phyloP scores from a whole-genome alignment of 805 yeast genomes.

The Metschnikowia shivogae region DNA sequence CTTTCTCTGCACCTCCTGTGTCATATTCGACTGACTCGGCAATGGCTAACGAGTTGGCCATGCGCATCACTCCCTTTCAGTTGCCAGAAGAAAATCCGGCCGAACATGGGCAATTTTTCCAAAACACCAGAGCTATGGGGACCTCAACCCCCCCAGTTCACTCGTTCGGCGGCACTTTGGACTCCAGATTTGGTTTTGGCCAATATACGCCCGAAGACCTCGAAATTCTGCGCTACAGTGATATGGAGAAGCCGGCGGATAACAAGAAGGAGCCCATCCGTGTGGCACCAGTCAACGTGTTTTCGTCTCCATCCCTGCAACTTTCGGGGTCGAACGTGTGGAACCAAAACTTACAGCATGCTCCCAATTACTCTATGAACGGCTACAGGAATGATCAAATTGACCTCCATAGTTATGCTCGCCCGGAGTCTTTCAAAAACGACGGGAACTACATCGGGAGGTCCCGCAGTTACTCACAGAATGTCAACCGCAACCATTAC shows the following conservation, averaged over 20 bases:
- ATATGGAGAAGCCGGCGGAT: not conserved
- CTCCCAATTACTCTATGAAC: not conserved
- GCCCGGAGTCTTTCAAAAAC: not conserved
- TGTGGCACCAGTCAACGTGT: not conserved
- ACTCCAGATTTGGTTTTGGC: constrained; percentile 13
- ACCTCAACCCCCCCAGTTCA: constrained; percentile 17
- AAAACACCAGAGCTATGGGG: not conserved
- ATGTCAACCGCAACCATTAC: constrained; percentile 8
- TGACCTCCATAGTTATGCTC: not conserved
- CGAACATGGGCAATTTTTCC: constrained; percentile 3
- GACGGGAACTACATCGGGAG: constrained; percentile 5
- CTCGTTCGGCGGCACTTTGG: constrained; percentile 22
- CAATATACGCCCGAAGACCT: constrained; percentile 1
- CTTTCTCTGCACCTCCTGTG: constrained; percentile 37
- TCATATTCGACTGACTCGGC: constrained; percentile 18
- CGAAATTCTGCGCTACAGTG: not conserved
- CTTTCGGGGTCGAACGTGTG: constrained; percentile 15
- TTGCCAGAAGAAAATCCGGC: constrained; percentile 21
- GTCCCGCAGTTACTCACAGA: constrained; percentile 6
- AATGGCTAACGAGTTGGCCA: constrained; percentile 14
- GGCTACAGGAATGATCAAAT: not conserved
- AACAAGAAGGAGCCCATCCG: constrained; percentile 2
- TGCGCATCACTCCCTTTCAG: constrained; percentile 24
- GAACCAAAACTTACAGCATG: constrained; percentile 13
- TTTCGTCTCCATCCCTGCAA: constrained; percentile 6